A percentile compares a stretch with the other conserved stretches of the same genome.
These are phyloP conservation scores for Hericium erinaceus DNA, from an alignment of 768 basidiomycete species.

Conservation along the genomic window DNA sequence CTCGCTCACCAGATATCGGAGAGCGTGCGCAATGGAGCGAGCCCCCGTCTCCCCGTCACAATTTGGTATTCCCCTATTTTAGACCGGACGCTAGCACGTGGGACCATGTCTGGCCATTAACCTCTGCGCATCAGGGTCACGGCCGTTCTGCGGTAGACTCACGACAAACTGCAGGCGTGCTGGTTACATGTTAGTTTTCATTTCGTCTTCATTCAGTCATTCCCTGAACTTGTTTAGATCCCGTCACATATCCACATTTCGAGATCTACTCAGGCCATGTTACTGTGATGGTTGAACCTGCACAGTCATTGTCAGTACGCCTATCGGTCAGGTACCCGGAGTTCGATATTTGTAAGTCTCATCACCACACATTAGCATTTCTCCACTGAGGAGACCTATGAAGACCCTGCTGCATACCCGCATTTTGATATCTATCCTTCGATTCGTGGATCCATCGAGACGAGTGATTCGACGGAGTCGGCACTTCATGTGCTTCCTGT, in stretches of 20 bases:
- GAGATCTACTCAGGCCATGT: slow-evolving; percentile 6
- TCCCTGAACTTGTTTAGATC: slow-evolving; percentile 12
- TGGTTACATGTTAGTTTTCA: slow-evolving; percentile 15
- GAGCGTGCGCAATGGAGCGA: neutral
- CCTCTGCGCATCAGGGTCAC: neutral
- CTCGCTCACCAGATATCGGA: neutral
- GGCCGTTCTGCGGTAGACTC: neutral
- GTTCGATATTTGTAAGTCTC: too few species aligned
- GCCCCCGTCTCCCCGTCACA: neutral
- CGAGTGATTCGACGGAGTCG: too few species aligned
- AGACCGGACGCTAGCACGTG: neutral
- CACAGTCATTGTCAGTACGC: too few species aligned
- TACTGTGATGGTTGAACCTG: too few species aligned
- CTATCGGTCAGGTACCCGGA: too few species aligned
- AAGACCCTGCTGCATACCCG: neutral
- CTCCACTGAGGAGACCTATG: neutral
- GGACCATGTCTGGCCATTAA: neutral
- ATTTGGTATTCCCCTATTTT: neutral
- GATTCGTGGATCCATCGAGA: neutral
- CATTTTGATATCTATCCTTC: slow-evolving; percentile 2
- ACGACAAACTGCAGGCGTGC: neutral
- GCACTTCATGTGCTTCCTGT: neutral
- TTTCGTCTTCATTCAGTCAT: neutral
- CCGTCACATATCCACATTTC: slow-evolving; percentile 27
- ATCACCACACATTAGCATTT: neutral